Base-by-base conservation (phyloP, 2,329 filamentous ascomycete genomes). In the Clarireedia paspali region DNA sequence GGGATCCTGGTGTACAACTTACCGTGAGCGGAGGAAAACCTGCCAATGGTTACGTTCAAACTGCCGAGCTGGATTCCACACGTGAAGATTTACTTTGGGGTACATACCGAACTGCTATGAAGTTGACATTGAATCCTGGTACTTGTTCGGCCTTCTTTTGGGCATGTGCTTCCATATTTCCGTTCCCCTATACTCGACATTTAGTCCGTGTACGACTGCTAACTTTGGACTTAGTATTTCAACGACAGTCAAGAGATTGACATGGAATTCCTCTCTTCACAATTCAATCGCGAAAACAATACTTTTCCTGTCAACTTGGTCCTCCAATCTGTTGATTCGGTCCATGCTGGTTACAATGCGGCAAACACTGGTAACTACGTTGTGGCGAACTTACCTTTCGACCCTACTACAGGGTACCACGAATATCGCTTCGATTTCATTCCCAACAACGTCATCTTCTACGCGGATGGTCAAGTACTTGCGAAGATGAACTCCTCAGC, bases 91-190 rank as follows among this genome's bases (percentile, higher is more conserved):
- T 89, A 63, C 72, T 81, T n/a, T 87, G 82, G 66, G 88, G 88
- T 2, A 85, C 80, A 24, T 91, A 85, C 1, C 82, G 83, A 0
- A 81, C 74, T 0, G 77, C 75, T 26, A 85, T 77, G n/a, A 87
- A 75, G 62, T 84, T 85, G 20, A 76, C 75, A 49, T 76, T 59
- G 7, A 57, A 61, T 6, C 47, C 60, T 45, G 64, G 65, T 26
- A 91, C 88, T 1, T 91, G 88, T 68, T 83, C 81, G 30, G 87
- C 87, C 6, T 91, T 91, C 72, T 91, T 91, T 71, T 92, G 87
- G 83, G 84, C 88, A 71, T 56, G 71, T 58, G 30, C 10, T 34
- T 34, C 30, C 30, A 34, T 34, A 9, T 46, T 34, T 24, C n/a
- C 12, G 27, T 48, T 26, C 36, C n/a, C 20, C n/a, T 23, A 17